Percentiles rank a stretch among this genome's conserved stretches.
phyloP scores from a whole-genome alignment of 441 rosid species.

The Rhodomyrtus psidioides region DNA sequence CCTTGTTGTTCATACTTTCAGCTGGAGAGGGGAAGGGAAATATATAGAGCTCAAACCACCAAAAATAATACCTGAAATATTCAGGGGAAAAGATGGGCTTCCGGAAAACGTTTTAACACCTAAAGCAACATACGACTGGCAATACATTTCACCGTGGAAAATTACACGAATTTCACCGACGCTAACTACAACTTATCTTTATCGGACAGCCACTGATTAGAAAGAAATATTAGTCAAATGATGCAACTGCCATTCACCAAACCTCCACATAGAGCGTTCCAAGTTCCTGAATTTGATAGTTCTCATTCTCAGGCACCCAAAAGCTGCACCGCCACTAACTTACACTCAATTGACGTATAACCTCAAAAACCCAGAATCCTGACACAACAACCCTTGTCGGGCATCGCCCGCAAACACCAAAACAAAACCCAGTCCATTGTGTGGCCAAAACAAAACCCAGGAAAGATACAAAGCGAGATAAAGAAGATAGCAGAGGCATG shows the following conservation, averaged over 20 bases:
- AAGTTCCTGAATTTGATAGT: not conserved
- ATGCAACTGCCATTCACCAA: not conserved
- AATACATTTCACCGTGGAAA: not conserved
- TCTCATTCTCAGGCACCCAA: not conserved
- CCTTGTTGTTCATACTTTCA: not conserved
- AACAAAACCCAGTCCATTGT: no score
- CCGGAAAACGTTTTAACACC: not conserved
- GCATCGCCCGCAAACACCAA: not conserved
- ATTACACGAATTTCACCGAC: not conserved
- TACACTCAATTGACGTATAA: not conserved
- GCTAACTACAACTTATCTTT: not conserved
- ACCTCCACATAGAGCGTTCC: not conserved
- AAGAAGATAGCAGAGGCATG: not conserved
- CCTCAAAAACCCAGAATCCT: not conserved
- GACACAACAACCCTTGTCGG: not conserved
- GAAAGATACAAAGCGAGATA: not conserved
- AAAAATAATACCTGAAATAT: not conserved
- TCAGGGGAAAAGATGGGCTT: not conserved
- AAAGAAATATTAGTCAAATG: not conserved
- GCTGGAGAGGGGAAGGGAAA: not conserved
- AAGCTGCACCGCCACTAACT: not conserved
- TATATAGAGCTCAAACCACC: not conserved
- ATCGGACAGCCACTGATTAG: not conserved
- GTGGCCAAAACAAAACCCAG: not conserved
- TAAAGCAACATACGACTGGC: not conserved